These are phyloP conservation scores for Meyerozyma sp. DNA, from an alignment of 1,139 yeast genomes.

Conservation along the genomic window DNA sequence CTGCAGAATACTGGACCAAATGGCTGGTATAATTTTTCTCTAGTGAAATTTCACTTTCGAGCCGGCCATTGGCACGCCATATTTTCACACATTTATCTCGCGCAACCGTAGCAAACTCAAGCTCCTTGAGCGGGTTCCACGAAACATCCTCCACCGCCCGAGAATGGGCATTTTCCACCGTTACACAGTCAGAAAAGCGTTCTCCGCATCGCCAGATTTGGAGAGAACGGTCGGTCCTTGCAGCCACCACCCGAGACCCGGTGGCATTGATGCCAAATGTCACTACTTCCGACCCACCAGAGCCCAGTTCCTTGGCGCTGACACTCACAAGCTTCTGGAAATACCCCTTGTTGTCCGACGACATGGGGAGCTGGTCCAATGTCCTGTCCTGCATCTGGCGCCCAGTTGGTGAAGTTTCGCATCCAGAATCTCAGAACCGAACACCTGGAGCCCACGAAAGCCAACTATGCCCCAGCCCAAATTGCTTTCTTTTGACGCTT, in stretches of 20 bases:
- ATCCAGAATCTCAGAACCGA: neutral
- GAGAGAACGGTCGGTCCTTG: conserved; percentile 43
- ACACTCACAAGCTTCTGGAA: neutral
- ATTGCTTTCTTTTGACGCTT: conserved; percentile 75
- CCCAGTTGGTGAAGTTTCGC: neutral
- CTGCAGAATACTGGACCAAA: conserved; percentile 42
- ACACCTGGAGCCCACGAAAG: too few relatives aligned
- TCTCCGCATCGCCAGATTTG: conserved; percentile 38
- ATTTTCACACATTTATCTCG: conserved; percentile 47
- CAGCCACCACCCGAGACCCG: conserved; percentile 41
- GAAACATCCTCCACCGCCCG: conserved; percentile 45
- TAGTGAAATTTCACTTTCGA: conserved; percentile 29
- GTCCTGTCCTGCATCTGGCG: neutral
- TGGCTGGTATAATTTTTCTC: conserved; percentile 21
- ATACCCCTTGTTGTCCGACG: neutral
- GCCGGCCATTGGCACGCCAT: conserved; percentile 44
- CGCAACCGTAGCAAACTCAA: conserved; percentile 55
- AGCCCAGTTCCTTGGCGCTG: conserved; percentile 9
- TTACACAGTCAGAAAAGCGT: conserved; percentile 25
- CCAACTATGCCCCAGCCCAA: conserved; percentile 20
- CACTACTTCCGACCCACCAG: conserved; percentile 27
- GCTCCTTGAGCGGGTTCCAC: conserved; percentile 58
- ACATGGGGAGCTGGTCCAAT: neutral
- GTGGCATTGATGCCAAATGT: conserved; percentile 28
- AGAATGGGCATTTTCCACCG: conserved; percentile 41